Base-by-base conservation (phyloP, 148 eudicot genomes). In the Persicaria tinctoria region DNA sequence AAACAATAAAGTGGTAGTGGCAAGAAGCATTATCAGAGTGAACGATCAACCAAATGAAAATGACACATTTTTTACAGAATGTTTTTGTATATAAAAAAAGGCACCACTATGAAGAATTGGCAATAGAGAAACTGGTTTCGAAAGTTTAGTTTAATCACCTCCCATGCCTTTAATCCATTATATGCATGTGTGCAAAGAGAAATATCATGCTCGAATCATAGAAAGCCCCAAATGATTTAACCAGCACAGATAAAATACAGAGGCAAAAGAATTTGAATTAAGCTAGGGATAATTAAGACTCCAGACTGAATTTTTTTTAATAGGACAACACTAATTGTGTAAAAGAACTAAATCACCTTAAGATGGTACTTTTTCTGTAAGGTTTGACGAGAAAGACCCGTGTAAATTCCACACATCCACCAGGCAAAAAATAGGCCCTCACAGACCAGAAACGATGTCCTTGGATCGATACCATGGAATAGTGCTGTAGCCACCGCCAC, bases 381-480 rank as follows among this genome's bases (percentile, higher is more conserved):
- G 12, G 83, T 77, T 68, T 89, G 97, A 72, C 98, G 80, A 63
- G 82, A 83, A 71, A 88, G 86, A 75, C 98, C 95, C 27, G 95
- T 91, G 75, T 89, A 93, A 75, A 89, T 85, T 51, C 95, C 98
- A 70, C 97, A 91, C 91, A 91, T 88, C 97, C 97, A 91, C 98
- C 98, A 93, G 48, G 93, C 75, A 78, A 91, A 91, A 46, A 91
- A 77, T 32, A 93, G 79, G 71, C 95, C 97, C 82, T 91, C 95
- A 64, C 84, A 80, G 18, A 93, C 76, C 70, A 91, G 95, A 79
- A 84, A 87, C 57, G 94, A 81, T 5, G 95, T 88, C 74, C 83
- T 78, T 14, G 97, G 98, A 79, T 93, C 97, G 66, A 93, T 73
- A 50, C 98, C 98, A 80, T 91, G 84, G 53, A 89, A 82, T 70